phyloP scores from a whole-genome alignment of 352 stramenopile species.

The Globisporangium viniferum region DNA sequence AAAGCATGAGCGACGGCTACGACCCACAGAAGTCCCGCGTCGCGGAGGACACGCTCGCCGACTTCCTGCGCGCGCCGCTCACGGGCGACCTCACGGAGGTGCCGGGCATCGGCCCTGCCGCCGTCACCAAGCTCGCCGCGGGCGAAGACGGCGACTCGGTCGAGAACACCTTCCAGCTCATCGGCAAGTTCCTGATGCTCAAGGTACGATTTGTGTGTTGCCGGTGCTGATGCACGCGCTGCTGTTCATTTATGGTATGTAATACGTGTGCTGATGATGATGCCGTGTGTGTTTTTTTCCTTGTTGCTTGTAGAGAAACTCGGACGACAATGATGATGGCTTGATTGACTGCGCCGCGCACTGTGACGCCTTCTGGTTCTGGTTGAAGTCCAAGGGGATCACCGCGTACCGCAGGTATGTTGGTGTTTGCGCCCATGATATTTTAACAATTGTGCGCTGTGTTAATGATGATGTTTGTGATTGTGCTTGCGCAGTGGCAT shows the following conservation, averaged over 20 bases:
- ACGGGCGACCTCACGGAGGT: constrained; percentile 93
- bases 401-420: constrained; percentile 87
- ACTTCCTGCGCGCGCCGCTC: constrained; percentile 90
- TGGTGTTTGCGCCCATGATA: background rate
- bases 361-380: constrained; percentile 97
- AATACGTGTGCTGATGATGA: constrained; percentile 24
- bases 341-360: constrained; percentile 92
- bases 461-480: background rate
- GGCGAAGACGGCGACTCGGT: constrained; percentile 86
- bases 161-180: constrained; percentile 97
- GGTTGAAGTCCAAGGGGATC: constrained; percentile 95
- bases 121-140: constrained; percentile 81
- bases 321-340: constrained; percentile 85
- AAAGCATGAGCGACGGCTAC: constrained; percentile 79
- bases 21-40: constrained; percentile 91
- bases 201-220: constrained; percentile 39
- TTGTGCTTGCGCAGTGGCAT: constrained; percentile 76
- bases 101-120: constrained; percentile 91
- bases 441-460: background rate
- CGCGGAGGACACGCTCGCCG: constrained; percentile 87
- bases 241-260: background rate
- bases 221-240: background rate
- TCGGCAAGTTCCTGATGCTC: constrained; percentile 92
- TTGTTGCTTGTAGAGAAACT: constrained; percentile 40
- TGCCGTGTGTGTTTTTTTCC: constrained; percentile 22